Evolutionary conservation across 768 basidiomycete species (phyloP), one percentile per base, ranked within the genome.

Genomic region (Hericium alpestre): DNA sequence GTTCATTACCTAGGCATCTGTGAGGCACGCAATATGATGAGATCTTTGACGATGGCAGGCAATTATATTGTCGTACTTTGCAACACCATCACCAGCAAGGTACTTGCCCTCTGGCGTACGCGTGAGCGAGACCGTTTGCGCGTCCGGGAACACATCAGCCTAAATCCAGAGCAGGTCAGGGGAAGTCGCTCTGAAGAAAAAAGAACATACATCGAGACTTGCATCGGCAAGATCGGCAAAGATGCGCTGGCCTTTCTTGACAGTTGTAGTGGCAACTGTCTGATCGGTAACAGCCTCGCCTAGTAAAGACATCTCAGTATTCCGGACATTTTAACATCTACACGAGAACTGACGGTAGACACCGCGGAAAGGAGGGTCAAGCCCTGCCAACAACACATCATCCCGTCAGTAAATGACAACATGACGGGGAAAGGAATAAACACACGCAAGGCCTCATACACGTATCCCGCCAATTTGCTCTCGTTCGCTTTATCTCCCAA

Each of bases 331-430:
- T 22, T 1, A 23, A 10, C 51, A 18, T 49, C 38, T 37, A 43
- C 55, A 37, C 59, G 18, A 25, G 25, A 9, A 70, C 79, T 61
- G 65, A 81, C 85, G 85, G 64, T 78, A 83, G 37, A 80, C 78
- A 55, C 89, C 87, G 55, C 76, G 77, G 73, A 90, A 83, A 3
- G 83, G 78, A 10, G 89, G 87, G 47, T 86, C 83, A 51, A 88
- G 73, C 54, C 89, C 87, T 90, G 54, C 9, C 54, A 1, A 56
- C 8, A 15, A 18, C 12, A 40, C 66, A n/a, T n/a, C 18, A 53
- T 32, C 27, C 32, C 11, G 23, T 63, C 18, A 65, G 56, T 49
- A 55, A 32, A 61, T 2, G 12, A 25, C 25, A 50, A 9, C 43
- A 47, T 51, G 4, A 40, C 25, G 25, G 25, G 25, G 25, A 25